Evolutionary conservation across 2,329 filamentous ascomycete genomes (phyloP).

Genomic region (Sclerotinia trifoliorum): DNA sequence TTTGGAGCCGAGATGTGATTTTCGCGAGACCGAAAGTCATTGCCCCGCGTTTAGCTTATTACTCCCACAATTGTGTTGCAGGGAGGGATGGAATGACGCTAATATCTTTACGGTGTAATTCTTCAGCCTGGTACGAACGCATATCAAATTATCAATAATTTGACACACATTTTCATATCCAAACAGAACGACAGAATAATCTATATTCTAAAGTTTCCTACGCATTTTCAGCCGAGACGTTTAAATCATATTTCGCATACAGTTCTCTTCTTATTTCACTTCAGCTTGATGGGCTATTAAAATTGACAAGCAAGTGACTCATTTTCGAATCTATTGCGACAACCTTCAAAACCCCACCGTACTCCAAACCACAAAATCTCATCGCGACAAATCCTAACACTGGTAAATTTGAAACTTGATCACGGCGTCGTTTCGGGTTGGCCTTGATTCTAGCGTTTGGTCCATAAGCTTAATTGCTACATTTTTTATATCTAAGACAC

Average conservation of each 20-base stretch:
- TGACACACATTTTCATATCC: neutral
- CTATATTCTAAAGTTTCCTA: neutral
- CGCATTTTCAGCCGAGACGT: neutral
- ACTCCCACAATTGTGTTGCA: neutral
- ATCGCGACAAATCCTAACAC: neutral
- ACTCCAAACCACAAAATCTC: conserved; percentile 1
- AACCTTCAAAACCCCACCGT: conserved; percentile 10
- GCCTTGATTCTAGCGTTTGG: conserved; percentile 10
- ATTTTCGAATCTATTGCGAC: conserved; percentile 12
- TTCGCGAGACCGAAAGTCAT: neutral
- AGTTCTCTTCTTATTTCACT: neutral
- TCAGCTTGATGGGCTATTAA: neutral
- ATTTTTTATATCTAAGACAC: neutral
- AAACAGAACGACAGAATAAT: neutral
- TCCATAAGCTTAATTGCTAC: neutral
- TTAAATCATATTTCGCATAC: neutral
- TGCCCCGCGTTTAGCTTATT: conserved; percentile 13
- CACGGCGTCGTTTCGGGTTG: neutral
- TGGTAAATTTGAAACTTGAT: neutral
- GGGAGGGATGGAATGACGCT: conserved; percentile 11
- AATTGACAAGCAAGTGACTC: conserved; percentile 20
- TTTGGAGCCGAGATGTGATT: conserved; percentile 10
- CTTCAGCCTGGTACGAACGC: conserved; percentile 19
- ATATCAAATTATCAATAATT: neutral
- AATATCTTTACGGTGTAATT: conserved; percentile 10